Base-by-base conservation (phyloP, 2,329 filamentous ascomycete species). In the Fusarium xylarioides region DNA sequence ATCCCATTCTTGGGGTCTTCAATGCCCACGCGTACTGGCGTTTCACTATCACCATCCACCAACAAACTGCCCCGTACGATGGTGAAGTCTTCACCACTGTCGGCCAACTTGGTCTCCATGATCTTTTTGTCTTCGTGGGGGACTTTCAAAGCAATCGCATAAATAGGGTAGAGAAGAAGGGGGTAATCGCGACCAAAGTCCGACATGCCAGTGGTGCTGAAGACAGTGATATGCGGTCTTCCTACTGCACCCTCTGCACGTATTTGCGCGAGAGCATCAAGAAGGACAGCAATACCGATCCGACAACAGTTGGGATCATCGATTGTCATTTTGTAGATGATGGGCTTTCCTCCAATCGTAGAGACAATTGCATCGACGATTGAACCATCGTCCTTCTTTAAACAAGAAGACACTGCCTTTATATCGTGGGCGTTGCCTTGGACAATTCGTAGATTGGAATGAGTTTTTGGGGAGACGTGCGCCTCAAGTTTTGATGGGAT, bases 261-360 rank as follows among this genome's bases (percentile, higher is more conserved):
- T 11, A 82, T 70, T 8, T 77, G 61, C 1, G 69, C 47, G 12
- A 88, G 68, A 4, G 84, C 83, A 0, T 77, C 71, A 2, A 89
- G 72, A 2, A 90, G 81, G 4, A 81, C 77, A 7, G 62, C 57
- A 70, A 85, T 86, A 63, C 83, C 85, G 28, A 80, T 80, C 38
- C 83, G 77, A 77, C 88, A 90, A 30, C 90, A 83, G 18, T 82
- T 73, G 1, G 85, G 83, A 71, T 89, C 85, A 65, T 85, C 82
- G 30, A 85, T 75, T 4, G 74, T 79, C 63, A 84, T 72, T 40
- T 78, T 83, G 56, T 76, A 57, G 38, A 83, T 77, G 43, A 75
- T 71, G 65, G 74, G 72, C 26, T 74, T 73, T 30, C 78, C 80
- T 63, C 88, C 88, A 72, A 90, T 83, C 63, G 84, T 84, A 63